Base-by-base conservation (phyloP, 2,329 filamentous ascomycete genomes). In the Atkinsonella hypoxylon region DNA sequence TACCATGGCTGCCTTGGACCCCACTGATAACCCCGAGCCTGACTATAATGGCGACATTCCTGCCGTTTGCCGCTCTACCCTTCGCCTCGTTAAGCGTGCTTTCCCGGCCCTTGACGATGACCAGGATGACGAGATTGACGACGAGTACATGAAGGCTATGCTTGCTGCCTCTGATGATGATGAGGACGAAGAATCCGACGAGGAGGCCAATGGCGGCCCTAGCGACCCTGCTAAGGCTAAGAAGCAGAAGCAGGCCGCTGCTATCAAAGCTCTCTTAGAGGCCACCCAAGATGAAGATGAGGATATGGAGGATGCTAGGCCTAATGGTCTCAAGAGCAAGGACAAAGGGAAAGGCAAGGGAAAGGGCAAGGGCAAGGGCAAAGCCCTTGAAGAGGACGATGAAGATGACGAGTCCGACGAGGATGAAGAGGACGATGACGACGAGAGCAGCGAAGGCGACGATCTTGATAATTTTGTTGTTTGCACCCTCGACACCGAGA, bases 1-100 rank as follows among this genome's bases (percentile, higher is more conserved):
- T 65, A 97, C 90, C 63, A 98, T 98, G 93, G 93, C 94, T 62
- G 93, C 93, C 58, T 85, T 98, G 67, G 91, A 98, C 67, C 93
- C 93, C 52, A 89, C 81, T 62, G 87, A 87, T 61, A 76, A 81
- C 60, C 78, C 83, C 36, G 78, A 88, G 67, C 75, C 76, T 53
- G 82, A 83, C 58, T 75, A 76, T 52, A 77, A 78, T 48, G 77
- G 76, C 60, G 81, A 83, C 62, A 69, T 79, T 53, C 79, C 79
- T 60, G 68, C 71, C 52, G 70, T 82, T 55, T 79, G 83, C 60
- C 86, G 90, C 60, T 86, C 93, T 49, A 98, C 93, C 48, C 76
- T 98, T 62, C 95, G 93, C 74, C 78, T 98, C 59, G 78, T 97
- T 66, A 91, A 91, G 68, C 78, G 83, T 64, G 80, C 81, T 56